These are phyloP conservation scores for Myochromella boudieri DNA, from an alignment of 768 basidiomycete genomes.

Conservation along the genomic window DNA sequence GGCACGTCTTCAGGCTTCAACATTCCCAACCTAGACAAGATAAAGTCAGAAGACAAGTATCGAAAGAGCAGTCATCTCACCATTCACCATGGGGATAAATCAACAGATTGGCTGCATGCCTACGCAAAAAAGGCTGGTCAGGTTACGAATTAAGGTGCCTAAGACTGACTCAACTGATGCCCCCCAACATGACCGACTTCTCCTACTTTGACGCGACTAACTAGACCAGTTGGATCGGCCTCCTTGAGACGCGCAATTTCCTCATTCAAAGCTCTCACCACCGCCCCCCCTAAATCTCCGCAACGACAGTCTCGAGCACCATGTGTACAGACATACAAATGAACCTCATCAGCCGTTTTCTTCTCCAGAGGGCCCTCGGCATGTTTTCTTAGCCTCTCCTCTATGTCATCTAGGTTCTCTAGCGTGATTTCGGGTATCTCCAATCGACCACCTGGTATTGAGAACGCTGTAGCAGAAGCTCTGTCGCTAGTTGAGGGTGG, in stretches of 20 bases:
- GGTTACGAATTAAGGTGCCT: neutral
- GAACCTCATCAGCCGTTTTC: constrained; percentile 25
- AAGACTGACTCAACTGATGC: constrained; percentile 50
- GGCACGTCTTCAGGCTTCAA: constrained; percentile 60
- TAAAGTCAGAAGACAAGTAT: neutral
- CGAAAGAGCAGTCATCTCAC: constrained; percentile 34
- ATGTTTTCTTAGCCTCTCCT: constrained; percentile 32
- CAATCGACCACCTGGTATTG: constrained; percentile 41
- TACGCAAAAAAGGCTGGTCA: constrained; percentile 20
- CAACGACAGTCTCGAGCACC: constrained; percentile 79
- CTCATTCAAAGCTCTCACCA: constrained; percentile 51
- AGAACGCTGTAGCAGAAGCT: constrained; percentile 53
- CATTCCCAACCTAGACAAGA: constrained; percentile 54
- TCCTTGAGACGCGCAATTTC: constrained; percentile 46
- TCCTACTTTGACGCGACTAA: constrained; percentile 44
- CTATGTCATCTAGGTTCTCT: constrained; percentile 51
- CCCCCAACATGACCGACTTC: constrained; percentile 83
- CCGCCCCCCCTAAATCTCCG: constrained; percentile 58
- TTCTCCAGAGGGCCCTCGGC: constrained; percentile 14
- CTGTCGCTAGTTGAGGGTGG: neutral
- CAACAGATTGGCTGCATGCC: constrained; percentile 69
- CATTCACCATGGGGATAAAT: constrained; percentile 75
- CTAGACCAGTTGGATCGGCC: constrained; percentile 23
- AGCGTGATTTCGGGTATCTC: constrained; percentile 48
- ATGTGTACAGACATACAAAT: constrained; percentile 79